phyloP scores from a whole-genome alignment of 2,329 filamentous ascomycete species.

The Sporothrix humicola region DNA sequence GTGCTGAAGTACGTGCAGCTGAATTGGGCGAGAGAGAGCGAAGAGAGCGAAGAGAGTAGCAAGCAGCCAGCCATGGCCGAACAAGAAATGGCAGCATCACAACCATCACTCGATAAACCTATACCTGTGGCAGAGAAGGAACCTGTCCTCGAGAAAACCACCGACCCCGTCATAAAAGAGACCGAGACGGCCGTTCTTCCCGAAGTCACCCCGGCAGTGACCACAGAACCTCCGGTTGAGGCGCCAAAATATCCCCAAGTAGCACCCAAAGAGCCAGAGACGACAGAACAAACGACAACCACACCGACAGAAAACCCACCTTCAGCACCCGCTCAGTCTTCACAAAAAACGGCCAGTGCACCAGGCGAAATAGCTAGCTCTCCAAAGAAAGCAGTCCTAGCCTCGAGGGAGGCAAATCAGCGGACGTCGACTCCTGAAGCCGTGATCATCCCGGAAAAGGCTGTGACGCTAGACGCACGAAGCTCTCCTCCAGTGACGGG shows the following conservation, averaged over 20 bases:
- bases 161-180: no score
- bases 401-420: neutral
- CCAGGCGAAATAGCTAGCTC: neutral
- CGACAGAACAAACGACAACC: no score
- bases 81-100: no score
- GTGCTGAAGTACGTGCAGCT: constrained; percentile 7
- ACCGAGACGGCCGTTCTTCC: no score
- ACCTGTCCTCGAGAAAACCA: no score
- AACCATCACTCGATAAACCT: no score
- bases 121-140: neutral
- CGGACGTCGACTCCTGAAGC: neutral
- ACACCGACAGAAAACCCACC: no score
- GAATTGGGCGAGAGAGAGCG: neutral
- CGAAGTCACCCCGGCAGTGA: no score
- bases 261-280: no score
- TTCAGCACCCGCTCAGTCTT: neutral
- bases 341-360: no score
- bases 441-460: neutral
- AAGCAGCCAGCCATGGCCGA: neutral
- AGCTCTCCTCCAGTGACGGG: neutral
- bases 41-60: neutral
- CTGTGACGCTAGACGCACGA: neutral
- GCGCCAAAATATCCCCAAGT: no score
- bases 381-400: neutral
- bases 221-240: no score